phyloP scores from a whole-genome alignment of 2,329 filamentous ascomycete genomes.

The Neonectria hederae region DNA sequence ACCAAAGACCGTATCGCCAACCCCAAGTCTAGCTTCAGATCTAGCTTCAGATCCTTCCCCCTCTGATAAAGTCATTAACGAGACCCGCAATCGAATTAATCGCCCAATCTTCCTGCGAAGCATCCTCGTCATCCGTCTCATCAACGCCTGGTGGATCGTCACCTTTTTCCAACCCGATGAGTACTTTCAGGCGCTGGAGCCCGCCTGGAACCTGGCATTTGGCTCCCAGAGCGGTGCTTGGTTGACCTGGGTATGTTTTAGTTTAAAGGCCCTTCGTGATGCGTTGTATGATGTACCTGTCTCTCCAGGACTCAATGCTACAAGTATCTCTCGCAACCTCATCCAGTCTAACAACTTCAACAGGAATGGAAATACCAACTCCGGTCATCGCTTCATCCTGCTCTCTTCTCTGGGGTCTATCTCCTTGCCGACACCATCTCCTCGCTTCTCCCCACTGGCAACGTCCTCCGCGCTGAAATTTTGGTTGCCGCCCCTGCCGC shows the following conservation, averaged over 20 bases:
- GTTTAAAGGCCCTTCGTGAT: constrained; percentile 2
- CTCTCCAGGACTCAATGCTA: background rate
- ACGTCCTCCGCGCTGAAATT: constrained; percentile 68
- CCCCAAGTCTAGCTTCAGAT: background rate
- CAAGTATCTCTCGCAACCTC: constrained; percentile 9
- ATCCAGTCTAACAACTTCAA: constrained; percentile 21
- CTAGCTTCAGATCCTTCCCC: background rate
- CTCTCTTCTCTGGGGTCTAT: constrained; percentile 83
- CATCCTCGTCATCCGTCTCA: constrained; percentile 75
- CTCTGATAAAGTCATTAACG: constrained; percentile 19
- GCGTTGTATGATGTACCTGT: background rate
- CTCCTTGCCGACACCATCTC: constrained; percentile 67
- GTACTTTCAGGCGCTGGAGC: constrained; percentile 95
- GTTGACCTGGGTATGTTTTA: constrained; percentile 86
- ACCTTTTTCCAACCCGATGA: constrained; percentile 99
- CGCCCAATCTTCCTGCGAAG: constrained; percentile 44
- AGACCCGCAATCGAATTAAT: constrained; percentile 36
- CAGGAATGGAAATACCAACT: constrained; percentile 94
- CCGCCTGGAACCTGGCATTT: constrained; percentile 90
- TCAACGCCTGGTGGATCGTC: constrained; percentile 79
- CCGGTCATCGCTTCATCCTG: constrained; percentile 91
- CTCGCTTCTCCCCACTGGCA: constrained; percentile 61
- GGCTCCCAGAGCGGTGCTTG: constrained; percentile 81
- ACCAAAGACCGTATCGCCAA: background rate
- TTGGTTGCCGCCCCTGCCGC: constrained; percentile 78